phyloP scores from a whole-genome alignment of 371 early-diverging fungal genomes.

The Mucor sp. region DNA sequence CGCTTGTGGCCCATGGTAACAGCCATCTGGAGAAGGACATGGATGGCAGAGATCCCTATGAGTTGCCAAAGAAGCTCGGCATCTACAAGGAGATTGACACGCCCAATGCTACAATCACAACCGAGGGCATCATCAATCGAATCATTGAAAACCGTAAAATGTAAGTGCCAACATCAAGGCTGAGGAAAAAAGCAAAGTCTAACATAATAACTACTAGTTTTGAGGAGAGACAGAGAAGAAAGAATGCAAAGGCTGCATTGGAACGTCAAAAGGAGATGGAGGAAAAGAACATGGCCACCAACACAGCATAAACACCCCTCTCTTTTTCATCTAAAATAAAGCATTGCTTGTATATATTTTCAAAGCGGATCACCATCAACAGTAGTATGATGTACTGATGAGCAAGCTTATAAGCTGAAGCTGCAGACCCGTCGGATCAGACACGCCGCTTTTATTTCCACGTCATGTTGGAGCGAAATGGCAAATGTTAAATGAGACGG shows the following conservation, averaged over 20 bases:
- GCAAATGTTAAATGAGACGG: too few relatives aligned
- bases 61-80: slow-evolving; percentile 70
- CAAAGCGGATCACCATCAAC: background rate
- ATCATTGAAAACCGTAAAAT: slow-evolving; percentile 84
- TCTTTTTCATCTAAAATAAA: background rate
- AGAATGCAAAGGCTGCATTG: slow-evolving; percentile 66
- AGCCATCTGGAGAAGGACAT: slow-evolving; percentile 64
- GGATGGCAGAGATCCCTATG: slow-evolving; percentile 85
- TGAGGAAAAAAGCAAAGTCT: too few relatives aligned
- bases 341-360: background rate
- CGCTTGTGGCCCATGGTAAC: slow-evolving; percentile 79
- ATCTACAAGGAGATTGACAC: slow-evolving; percentile 80
- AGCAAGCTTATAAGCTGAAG: too few relatives aligned
- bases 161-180: too few relatives aligned
- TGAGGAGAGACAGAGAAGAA: slow-evolving; percentile 77
- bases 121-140: slow-evolving; percentile 82
- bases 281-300: slow-evolving; percentile 45
- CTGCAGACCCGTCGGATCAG: too few relatives aligned
- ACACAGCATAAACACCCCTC: background rate
- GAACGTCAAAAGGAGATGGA: slow-evolving; percentile 69
- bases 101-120: slow-evolving; percentile 75
- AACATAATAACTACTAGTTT: slow-evolving; percentile 29
- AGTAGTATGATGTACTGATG: too few relatives aligned
- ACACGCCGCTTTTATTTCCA: too few relatives aligned
- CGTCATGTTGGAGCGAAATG: too few relatives aligned